Percentiles rank a stretch among this genome's conserved stretches.
These are phyloP conservation scores for Paramecium primaurelia DNA, from an alignment of 73 alveolate genomes.

Conservation along the genomic window DNA sequence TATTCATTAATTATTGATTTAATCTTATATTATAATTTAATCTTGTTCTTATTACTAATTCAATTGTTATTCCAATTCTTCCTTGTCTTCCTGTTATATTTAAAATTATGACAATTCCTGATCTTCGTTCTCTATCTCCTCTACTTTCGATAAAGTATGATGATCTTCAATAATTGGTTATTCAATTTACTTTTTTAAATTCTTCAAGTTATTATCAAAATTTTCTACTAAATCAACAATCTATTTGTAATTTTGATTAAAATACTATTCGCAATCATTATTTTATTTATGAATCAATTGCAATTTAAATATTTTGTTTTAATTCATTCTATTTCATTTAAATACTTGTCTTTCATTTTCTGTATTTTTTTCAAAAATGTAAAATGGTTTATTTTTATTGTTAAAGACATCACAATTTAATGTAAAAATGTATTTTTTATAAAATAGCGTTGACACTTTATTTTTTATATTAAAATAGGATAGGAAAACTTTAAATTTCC, in stretches of 20 bases:
- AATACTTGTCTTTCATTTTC: too few species aligned
- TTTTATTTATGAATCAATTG: background rate
- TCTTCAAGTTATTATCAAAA: background rate
- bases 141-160: background rate
- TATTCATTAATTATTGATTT: background rate
- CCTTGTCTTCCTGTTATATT: background rate
- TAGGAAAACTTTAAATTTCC: too few species aligned
- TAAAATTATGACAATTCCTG: background rate
- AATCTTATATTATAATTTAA: background rate
- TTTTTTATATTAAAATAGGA: too few species aligned
- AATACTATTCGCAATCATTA: background rate
- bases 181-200: background rate
- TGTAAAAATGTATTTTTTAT: too few species aligned
- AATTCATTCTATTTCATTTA: too few species aligned
- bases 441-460: too few species aligned
- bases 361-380: too few species aligned
- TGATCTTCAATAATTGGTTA: background rate
- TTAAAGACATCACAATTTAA: too few species aligned
- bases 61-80: background rate
- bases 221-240: background rate
- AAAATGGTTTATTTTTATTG: too few species aligned
- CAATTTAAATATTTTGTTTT: too few species aligned
- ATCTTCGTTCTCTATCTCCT: background rate
- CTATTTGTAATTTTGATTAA: background rate
- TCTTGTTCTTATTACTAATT: background rate